Evolutionary conservation across 805 yeast species (phyloP).

Genomic region (Isabelozyma pseudorhagii): DNA sequence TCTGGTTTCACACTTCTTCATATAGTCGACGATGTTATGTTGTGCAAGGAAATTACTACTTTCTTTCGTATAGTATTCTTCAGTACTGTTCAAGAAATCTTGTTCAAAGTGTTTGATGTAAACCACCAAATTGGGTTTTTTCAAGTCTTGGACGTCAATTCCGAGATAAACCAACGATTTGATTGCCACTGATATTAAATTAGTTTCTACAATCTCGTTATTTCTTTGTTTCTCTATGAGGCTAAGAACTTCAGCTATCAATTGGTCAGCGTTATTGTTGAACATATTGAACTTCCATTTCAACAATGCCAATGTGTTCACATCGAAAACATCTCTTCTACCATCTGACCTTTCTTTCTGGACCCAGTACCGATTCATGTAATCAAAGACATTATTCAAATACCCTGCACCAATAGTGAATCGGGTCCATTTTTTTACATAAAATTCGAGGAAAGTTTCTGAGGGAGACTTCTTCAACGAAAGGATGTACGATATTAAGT

Average conservation of each 20-base stretch:
- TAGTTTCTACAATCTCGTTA: conserved; percentile 68
- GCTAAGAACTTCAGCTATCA: conserved; percentile 70
- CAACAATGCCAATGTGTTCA: conserved; percentile 79
- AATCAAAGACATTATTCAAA: conserved; percentile 89
- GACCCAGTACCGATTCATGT: conserved; percentile 97
- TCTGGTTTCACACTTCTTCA: conserved; percentile 79
- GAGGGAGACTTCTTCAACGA: conserved; percentile 47
- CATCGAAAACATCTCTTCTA: conserved; percentile 83
- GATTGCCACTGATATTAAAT: conserved; percentile 67
- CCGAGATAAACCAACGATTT: conserved; percentile 88
- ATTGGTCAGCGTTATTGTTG: conserved; percentile 52
- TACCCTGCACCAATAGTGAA: conserved; percentile 89
- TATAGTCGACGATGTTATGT: conserved; percentile 86
- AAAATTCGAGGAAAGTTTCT: conserved; percentile 75
- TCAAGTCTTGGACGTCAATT: conserved; percentile 84
- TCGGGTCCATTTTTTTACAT: conserved; percentile 85
- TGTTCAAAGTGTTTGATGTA: conserved; percentile 79
- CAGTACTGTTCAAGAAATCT: conserved; percentile 69
- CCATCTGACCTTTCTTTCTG: conserved; percentile 95
- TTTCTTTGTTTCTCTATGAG: conserved; percentile 77
- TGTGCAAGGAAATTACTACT: conserved; percentile 61
- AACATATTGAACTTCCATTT: conserved; percentile 89
- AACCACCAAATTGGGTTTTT: conserved; percentile 77
- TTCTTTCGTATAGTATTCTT: conserved; percentile 65
- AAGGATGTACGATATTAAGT: conserved; percentile 58